Percentiles rank a stretch among this genome's conserved stretches.
These are phyloP conservation scores for Pleurotus giganteus DNA, from an alignment of 768 basidiomycete species.

Conservation along the genomic window DNA sequence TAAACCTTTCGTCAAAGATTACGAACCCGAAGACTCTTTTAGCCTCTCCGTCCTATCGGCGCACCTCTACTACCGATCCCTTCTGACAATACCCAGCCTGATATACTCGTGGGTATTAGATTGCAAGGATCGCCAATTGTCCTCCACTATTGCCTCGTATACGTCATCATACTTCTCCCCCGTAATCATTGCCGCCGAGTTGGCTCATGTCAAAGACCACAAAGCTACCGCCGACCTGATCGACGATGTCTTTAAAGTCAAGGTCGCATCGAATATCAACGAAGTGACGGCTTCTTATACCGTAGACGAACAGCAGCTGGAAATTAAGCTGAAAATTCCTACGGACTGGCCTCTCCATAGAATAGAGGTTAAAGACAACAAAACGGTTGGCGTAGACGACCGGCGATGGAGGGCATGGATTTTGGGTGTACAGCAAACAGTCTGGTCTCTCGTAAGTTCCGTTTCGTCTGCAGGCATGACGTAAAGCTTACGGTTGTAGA, in stretches of 20 bases:
- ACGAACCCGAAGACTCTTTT: conserved; percentile 48
- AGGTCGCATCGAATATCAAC: conserved; percentile 66
- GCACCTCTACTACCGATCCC: conserved; percentile 85
- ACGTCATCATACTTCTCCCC: conserved; percentile 88
- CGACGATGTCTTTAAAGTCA: conserved; percentile 80
- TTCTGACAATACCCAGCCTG: conserved; percentile 80
- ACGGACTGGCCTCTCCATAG: conserved; percentile 86
- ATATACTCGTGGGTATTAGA: conserved; percentile 84
- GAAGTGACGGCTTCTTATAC: conserved; percentile 85
- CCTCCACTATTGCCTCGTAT: conserved; percentile 70
- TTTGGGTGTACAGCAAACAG: conserved; percentile 85
- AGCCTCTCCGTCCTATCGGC: conserved; percentile 71
- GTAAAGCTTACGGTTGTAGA: conserved; percentile 42
- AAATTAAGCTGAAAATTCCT: conserved; percentile 85
- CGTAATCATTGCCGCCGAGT: conserved; percentile 78
- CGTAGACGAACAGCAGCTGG: conserved; percentile 92
- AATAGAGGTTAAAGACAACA: conserved; percentile 85
- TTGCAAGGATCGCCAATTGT: conserved; percentile 87
- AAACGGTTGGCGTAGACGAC: conserved; percentile 85
- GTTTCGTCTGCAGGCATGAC: background rate
- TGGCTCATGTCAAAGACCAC: conserved; percentile 67
- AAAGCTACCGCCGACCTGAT: conserved; percentile 51
- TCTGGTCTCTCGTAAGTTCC: conserved; percentile 75
- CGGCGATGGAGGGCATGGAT: conserved; percentile 93
- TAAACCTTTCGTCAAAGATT: conserved; percentile 44